phyloP scores from a whole-genome alignment of 306 rosid species.

The Casuarina glauca region DNA sequence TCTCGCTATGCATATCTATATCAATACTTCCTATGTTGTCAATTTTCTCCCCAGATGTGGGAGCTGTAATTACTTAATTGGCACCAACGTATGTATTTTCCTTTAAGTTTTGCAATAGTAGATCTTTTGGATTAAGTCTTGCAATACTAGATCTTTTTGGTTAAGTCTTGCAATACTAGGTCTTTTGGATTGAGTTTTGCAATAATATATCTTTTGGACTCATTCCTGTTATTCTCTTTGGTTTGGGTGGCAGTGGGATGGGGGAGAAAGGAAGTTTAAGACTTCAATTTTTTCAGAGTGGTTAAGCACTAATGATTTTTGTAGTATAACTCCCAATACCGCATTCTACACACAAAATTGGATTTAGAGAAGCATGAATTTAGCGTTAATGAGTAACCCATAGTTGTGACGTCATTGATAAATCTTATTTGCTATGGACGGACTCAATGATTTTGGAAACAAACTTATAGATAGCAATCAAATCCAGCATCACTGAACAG shows the following conservation, averaged over 20 bases:
- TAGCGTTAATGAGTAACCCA: neutral
- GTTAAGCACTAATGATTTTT: neutral
- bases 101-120: neutral
- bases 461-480: neutral
- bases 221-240: neutral
- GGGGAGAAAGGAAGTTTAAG: neutral
- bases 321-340: neutral
- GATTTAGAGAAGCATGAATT: neutral
- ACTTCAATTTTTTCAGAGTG: neutral
- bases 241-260: neutral
- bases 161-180: neutral
- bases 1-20: slow-evolving; percentile 6
- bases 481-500: neutral
- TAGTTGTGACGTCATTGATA: neutral
- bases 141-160: neutral
- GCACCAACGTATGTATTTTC: neutral
- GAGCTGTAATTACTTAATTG: neutral
- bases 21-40: neutral
- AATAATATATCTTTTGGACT: neutral
- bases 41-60: neutral
- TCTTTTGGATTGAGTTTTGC: slow-evolving; percentile 1
- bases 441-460: neutral
- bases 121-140: neutral
- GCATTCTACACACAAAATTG: neutral
- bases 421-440: neutral